phyloP scores from a whole-genome alignment of 2,329 filamentous ascomycete genomes.

The Pseudocercospora crystallina region DNA sequence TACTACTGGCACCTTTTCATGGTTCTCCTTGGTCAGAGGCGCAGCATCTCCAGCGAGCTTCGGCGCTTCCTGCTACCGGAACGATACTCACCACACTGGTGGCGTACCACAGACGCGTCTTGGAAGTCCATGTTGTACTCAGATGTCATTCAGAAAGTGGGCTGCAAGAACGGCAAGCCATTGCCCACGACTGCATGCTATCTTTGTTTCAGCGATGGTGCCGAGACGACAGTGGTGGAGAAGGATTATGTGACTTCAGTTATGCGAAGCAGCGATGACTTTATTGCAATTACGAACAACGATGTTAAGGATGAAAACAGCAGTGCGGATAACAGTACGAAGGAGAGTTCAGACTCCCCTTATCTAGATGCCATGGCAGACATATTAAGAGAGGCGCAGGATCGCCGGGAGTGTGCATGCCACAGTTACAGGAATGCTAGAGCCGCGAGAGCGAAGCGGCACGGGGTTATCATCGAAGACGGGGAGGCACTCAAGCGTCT shows the following conservation, averaged over 20 bases:
- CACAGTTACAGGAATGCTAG: slow-evolving; percentile 30
- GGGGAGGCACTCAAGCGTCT: slow-evolving; percentile 29
- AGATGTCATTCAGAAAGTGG: slow-evolving; percentile 37
- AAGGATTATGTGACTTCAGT: slow-evolving; percentile 54
- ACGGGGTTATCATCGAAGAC: background rate
- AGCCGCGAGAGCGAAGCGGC: slow-evolving; percentile 5
- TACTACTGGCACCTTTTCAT: slow-evolving; percentile 53
- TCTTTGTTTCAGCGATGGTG: slow-evolving; percentile 55
- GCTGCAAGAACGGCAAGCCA: slow-evolving; percentile 14
- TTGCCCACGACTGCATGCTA: slow-evolving; percentile 56
- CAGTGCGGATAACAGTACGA: background rate
- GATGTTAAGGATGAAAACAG: slow-evolving; percentile 39
- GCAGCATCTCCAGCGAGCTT: slow-evolving; percentile 55
- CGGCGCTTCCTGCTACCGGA: slow-evolving; percentile 44
- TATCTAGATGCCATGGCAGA: slow-evolving; percentile 18
- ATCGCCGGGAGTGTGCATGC: slow-evolving; percentile 35
- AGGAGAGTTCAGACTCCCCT: too few relatives aligned
- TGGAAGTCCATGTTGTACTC: slow-evolving; percentile 22
- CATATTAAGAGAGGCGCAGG: slow-evolving; percentile 37
- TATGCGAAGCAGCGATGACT: slow-evolving; percentile 47
- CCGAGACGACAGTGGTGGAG: slow-evolving; percentile 51
- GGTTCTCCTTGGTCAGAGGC: slow-evolving; percentile 55
- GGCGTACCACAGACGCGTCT: background rate
- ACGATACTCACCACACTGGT: too few relatives aligned
- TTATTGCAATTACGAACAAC: slow-evolving; percentile 60